Evolutionary conservation across 345 rosid genomes (phyloP).

Genomic region (Isatis tinctoria): DNA sequence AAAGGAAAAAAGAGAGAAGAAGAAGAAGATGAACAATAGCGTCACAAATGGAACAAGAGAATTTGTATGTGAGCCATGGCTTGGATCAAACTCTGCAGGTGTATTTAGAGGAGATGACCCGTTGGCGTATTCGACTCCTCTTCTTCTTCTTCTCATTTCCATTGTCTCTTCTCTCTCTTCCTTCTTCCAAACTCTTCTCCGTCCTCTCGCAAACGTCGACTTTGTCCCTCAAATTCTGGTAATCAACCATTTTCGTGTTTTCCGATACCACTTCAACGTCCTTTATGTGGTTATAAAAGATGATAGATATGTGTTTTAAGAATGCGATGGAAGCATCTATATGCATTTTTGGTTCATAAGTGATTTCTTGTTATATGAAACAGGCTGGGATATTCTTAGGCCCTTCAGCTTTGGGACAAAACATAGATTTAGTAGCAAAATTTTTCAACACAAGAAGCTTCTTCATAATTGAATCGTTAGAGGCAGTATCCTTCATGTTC

Average conservation of each 20-base stretch:
- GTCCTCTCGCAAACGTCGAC: slow-evolving; percentile 26
- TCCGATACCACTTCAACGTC: no score
- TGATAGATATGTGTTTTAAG: not conserved
- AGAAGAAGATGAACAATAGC: not conserved
- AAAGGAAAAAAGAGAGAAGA: not conserved
- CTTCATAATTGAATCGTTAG: slow-evolving; percentile 18
- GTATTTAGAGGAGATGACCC: slow-evolving; percentile 1
- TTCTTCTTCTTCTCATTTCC: slow-evolving; percentile 26
- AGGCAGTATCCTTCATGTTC: slow-evolving; percentile 28
- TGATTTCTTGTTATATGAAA: not conserved
- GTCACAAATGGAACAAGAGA: not conserved
- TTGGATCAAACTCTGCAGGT: slow-evolving; percentile 10
- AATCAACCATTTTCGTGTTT: not conserved
- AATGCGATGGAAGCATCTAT: not conserved
- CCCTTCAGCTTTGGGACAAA: slow-evolving; percentile 29
- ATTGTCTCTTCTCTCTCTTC: slow-evolving; percentile 24
- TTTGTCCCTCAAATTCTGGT: slow-evolving; percentile 39
- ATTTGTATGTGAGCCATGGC: slow-evolving; percentile 15
- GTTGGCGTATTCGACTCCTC: slow-evolving; percentile 3
- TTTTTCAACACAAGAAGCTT: slow-evolving; percentile 22
- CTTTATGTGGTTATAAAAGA: not conserved
- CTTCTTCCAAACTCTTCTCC: slow-evolving; percentile 29
- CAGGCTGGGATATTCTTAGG: slow-evolving; percentile 44
- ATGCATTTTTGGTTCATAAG: not conserved
- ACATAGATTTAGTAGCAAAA: not conserved